These are phyloP conservation scores for Seminavis robusta DNA, from an alignment of 108 stramenopile genomes.

Conservation along the genomic window DNA sequence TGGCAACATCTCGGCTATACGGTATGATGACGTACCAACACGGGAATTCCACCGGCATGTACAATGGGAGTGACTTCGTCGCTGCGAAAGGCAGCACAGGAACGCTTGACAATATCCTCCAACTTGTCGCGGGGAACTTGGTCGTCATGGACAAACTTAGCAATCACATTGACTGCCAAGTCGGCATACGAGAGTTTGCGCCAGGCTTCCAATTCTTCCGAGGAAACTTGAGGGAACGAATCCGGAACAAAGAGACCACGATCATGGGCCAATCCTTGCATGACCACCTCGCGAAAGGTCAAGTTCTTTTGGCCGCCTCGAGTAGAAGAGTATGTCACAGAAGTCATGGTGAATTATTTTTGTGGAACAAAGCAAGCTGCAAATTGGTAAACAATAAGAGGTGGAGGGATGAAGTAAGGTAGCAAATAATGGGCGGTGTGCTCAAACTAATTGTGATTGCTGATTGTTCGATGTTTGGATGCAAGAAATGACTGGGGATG, in stretches of 20 bases:
- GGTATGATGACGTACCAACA: conserved; percentile 60
- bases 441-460: too few relatives aligned
- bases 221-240: conserved; percentile 69
- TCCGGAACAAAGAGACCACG: conserved; percentile 97
- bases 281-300: conserved; percentile 90
- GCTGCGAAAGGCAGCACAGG: conserved; percentile 84
- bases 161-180: conserved; percentile 86
- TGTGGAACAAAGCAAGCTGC: too few relatives aligned
- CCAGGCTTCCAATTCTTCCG: conserved; percentile 80
- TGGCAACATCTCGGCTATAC: neutral
- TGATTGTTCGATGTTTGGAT: too few relatives aligned
- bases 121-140: conserved; percentile 86
- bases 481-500: too few relatives aligned
- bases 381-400: too few relatives aligned
- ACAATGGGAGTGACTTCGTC: conserved; percentile 91
- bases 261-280: conserved; percentile 94
- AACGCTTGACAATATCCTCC: conserved; percentile 80
- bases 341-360: conserved; percentile 28
- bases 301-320: conserved; percentile 84
- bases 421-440: too few relatives aligned
- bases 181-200: conserved; percentile 70
- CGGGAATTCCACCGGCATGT: conserved; percentile 66
- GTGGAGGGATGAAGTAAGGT: too few relatives aligned
- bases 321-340: conserved; percentile 91
- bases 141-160: conserved; percentile 88